Evolutionary conservation across 495 filamentous ascomycete genomes (phyloP), one percentile per base, ranked within the genome.

Genomic region (Aspergillus homomorphus): DNA sequence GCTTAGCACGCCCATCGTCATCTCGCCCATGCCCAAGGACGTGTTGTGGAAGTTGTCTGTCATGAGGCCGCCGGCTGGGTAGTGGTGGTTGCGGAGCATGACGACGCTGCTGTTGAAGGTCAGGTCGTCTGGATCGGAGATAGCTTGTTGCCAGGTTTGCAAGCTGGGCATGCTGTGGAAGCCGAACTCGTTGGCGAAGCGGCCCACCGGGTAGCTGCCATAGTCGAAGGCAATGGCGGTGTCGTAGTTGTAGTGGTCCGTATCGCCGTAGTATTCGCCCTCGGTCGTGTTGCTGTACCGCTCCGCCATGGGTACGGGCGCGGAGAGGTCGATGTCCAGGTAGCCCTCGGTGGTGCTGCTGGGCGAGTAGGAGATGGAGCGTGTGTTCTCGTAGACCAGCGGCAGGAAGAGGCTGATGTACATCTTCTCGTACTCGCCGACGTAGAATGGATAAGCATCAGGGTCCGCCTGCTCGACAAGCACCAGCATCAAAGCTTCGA

Each of bases 201-300:
- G 77, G 14, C 83, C 84, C 0, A 86, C 75, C 0, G 84, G 85
- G 57, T 86, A 87, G 9, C 68, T 66, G 6, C 71, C 72, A 53
- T 74, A 68, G 66, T 89, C 80, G 69, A 87, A 88, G 0, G 83
- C 78, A 19, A 78, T 61, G 9, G 57, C 62, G 30, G 78, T 77
- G 62, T 84, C 72, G 58, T 90, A 90, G 59, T 87, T 82, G 70
- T 90, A 90, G 64, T 84, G 81, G 56, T 89, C 86, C 9, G 85
- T 88, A 63, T 89, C 82, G 12, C 84, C 84, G 63, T 89, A 88
- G 38, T 87, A 80, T 4, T 72, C 70, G 1, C 84, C 84, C 16
- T 69, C 53, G 0, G 81, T 83, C 4, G 70, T 64, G 62, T 89
- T 87, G 44, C 82, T 58, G 65, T 89, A 89, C 45, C 87, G 72